Evolutionary conservation across 2,329 filamentous ascomycete species (phyloP).

Genomic region (Teratosphaeria zuluensis): DNA sequence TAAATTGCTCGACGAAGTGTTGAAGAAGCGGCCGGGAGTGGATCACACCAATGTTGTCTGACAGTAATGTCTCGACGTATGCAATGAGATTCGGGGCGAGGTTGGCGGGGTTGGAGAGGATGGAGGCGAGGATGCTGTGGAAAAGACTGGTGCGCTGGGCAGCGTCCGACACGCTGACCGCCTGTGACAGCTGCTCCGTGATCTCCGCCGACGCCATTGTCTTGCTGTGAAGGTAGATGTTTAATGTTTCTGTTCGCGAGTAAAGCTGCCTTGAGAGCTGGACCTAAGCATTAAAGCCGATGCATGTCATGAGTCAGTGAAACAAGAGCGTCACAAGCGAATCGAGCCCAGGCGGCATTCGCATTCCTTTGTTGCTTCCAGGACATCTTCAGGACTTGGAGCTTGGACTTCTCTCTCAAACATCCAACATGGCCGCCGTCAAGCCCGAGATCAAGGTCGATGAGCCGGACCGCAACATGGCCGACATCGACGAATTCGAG

Average conservation of each 20-base stretch:
- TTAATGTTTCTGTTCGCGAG: not conserved
- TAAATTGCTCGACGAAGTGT: constrained; percentile 55
- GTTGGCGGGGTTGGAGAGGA: constrained; percentile 38
- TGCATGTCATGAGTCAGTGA: not conserved
- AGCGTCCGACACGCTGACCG: constrained; percentile 4
- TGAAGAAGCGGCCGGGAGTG: constrained; percentile 61
- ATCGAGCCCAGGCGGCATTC: not conserved
- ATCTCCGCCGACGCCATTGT: constrained; percentile 6
- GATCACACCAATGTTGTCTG: constrained; percentile 65
- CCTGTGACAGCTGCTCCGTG: constrained; percentile 7
- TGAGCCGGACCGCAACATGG: constrained; percentile 3
- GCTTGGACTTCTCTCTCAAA: not conserved
- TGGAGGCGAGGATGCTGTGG: constrained; percentile 47
- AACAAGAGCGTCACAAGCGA: not conserved
- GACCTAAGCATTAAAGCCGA: not conserved
- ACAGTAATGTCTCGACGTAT: constrained; percentile 54
- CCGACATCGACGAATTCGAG: constrained; percentile 22
- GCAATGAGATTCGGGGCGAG: constrained; percentile 55
- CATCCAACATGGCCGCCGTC: constrained; percentile 4
- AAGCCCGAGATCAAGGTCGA: constrained; percentile 21
- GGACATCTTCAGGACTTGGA: not conserved
- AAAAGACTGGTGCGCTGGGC: constrained; percentile 39
- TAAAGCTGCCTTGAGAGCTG: not conserved
- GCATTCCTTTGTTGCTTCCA: not conserved
- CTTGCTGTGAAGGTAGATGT: not conserved